Evolutionary conservation across 192 early-diverging fungal genomes (phyloP), one percentile per base, ranked within the genome.

Genomic region (Coemansia sp.): DNA sequence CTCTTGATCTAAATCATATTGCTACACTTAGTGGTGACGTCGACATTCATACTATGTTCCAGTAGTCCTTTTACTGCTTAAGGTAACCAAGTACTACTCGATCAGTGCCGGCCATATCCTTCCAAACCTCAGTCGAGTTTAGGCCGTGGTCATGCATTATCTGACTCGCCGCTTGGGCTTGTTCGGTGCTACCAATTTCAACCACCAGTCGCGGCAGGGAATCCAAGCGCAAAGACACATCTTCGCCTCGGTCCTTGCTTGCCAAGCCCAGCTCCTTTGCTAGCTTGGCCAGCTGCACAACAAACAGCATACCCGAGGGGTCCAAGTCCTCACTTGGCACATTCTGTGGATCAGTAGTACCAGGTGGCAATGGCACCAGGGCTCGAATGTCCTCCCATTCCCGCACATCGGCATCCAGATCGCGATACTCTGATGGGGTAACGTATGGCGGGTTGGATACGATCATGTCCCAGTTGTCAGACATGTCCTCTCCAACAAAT

Each of bases 361-460:
- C 53, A 9, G 36, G 33, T 4, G 72, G 72, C 51, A 66, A 35
- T 4, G 79, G 79, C 3, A 93, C 71, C 9, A 98, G 73, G 2
- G 96, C 94, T 10, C 77, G 70, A 21, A 70, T 73, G 67, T 96
- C 94, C 72, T 98, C 96, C 94, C 94, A 98, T 31, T 87, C 81
- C n/a, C 84, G 84, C 1, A 98, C 93, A 53, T 88, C 87, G 2
- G 89, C 78, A 6, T 90, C 90, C 4, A 98, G 73, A 2, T 50
- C 59, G 1, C 64, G 64, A 59, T 93, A 93, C 67, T 96, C 93
- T 3, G 70, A 60, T 3, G 74, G 77, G 0, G 93, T 81, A 36
- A 98, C 86, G 69, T 98, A 96, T 1, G 96, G 96, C 29, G 96
- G 96, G 75, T 98, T 98, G 19, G 90, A 86, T 1, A 95, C 87